Evolutionary conservation across 805 yeast species (phyloP).

Genomic region (Myxozyma neotropica): DNA sequence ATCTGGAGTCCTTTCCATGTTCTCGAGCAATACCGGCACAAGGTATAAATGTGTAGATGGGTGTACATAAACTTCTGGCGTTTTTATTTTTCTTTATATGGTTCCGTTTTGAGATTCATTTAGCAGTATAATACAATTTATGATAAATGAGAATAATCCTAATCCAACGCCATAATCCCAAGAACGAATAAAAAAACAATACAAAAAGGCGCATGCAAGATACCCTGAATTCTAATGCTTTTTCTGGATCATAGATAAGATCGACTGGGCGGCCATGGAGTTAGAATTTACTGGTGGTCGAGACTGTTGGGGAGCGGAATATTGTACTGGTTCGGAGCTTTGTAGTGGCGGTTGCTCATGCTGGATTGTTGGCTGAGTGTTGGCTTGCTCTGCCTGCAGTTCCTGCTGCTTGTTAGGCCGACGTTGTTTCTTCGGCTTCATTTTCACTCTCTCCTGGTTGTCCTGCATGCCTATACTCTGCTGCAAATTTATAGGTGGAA

Average conservation of each 20-base stretch:
- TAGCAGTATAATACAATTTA: background rate
- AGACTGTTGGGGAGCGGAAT: background rate
- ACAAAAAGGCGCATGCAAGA: background rate
- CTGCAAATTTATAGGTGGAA: background rate
- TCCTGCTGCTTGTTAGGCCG: constrained; percentile 2
- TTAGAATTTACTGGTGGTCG: background rate
- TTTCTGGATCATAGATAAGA: constrained; percentile 19
- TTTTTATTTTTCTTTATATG: background rate
- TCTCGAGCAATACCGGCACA: constrained; percentile 26
- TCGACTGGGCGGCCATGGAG: constrained; percentile 24
- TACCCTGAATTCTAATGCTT: background rate
- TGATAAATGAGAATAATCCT: background rate
- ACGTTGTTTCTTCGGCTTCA: background rate
- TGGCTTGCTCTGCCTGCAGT: background rate
- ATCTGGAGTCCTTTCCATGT: constrained; percentile 85
- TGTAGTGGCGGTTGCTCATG: background rate
- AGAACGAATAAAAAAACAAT: background rate
- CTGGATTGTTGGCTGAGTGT: background rate
- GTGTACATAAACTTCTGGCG: background rate
- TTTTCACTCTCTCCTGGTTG: background rate
- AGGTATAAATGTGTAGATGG: constrained; percentile 8
- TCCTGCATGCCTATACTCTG: background rate
- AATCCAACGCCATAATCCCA: background rate
- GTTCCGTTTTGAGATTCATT: background rate
- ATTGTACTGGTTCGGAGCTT: background rate